Evolutionary conservation across 2,329 filamentous ascomycete species (phyloP), one percentile per base, ranked within the genome.

Genomic region (Alternaria gaisen): DNA sequence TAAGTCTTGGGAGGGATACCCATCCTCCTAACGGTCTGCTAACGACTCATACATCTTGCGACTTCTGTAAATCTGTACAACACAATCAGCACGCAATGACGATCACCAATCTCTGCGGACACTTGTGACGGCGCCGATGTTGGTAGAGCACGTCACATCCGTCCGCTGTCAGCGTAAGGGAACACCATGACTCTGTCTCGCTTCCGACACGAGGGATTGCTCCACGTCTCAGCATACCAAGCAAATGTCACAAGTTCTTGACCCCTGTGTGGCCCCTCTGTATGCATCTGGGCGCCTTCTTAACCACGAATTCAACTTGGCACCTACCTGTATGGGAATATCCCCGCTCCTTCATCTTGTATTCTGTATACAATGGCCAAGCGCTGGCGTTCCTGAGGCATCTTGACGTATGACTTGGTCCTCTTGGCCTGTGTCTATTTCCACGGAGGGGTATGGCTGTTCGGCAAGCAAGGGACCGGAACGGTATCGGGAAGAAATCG

Each of bases 371-470:
- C 57, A 51, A 60, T 59, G 56, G 54, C 56, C 64, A 61, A 61
- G 53, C 9, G 38, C 57, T 53, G 60, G 60, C 55, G 56, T 48
- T 63, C 50, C 53, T 46, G 51, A 61, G 61, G 48, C 34, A 56
- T 59, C 56, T 62, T 55, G 54, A 48, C 61, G 72, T 72, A 53
- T 71, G 70, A 72, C 72, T 73, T 74, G 72, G 71, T 46, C 44
- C 16, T 48, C 70, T 72, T 73, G 70, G 71, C 71, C 52, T 61
- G 61, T 64, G 60, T 42, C 56, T 51, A 56, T 20, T 36, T 26
- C 34, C 34, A 24, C 56, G 64, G 64, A 53, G 43, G 54, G 30
- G 14, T 26, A n/a, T 40, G 24, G 22, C 24, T 38, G 30, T 30
- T 44, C 43, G 52, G 41, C 28, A 42, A 26, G 40, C 16, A 22